These are phyloP conservation scores for Phanerochaete carnosa DNA, from an alignment of 768 basidiomycete species.

Conservation along the genomic window DNA sequence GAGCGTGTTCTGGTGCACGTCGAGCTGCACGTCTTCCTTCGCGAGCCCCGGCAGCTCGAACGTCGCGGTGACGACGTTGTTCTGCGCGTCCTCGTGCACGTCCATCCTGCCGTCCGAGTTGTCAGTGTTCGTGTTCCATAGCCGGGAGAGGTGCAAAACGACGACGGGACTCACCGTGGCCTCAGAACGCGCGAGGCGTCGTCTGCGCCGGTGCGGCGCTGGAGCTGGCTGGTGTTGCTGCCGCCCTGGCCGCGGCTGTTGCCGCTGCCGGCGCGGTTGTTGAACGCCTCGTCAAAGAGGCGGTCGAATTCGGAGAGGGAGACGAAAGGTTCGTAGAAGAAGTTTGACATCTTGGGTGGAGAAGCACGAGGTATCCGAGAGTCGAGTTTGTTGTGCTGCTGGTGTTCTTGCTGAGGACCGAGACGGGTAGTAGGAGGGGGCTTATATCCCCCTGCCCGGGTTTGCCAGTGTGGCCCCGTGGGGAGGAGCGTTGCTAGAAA, in stretches of 20 bases:
- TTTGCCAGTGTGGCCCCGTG: not conserved
- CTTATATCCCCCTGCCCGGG: not conserved
- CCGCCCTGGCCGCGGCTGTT: not conserved
- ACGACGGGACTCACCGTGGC: conserved; percentile 10
- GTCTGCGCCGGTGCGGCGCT: conserved; percentile 6
- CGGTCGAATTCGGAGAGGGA: conserved; percentile 37
- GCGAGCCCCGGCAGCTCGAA: conserved; percentile 58
- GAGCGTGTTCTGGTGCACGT: conserved; percentile 47
- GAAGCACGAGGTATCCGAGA: not conserved
- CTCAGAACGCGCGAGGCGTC: conserved; percentile 12
- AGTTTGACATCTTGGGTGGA: conserved; percentile 21
- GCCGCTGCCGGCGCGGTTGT: not conserved
- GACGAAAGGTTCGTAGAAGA: conserved; percentile 37
- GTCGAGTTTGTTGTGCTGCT: not conserved
- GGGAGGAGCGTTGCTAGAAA: not conserved
- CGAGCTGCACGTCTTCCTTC: conserved; percentile 49
- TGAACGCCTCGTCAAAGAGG: conserved; percentile 16
- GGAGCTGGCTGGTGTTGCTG: conserved; percentile 5
- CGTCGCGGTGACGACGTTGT: conserved; percentile 47
- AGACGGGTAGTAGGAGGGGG: not conserved
- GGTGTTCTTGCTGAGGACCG: not conserved
- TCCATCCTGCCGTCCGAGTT: conserved; percentile 44
- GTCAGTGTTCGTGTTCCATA: not conserved
- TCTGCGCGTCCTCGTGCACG: conserved; percentile 45
- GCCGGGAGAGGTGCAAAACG: not conserved